Evolutionary conservation across 208 protist genomes (phyloP), one percentile per base, ranked within the genome.

Genomic region (Trypanosoma avium): DNA sequence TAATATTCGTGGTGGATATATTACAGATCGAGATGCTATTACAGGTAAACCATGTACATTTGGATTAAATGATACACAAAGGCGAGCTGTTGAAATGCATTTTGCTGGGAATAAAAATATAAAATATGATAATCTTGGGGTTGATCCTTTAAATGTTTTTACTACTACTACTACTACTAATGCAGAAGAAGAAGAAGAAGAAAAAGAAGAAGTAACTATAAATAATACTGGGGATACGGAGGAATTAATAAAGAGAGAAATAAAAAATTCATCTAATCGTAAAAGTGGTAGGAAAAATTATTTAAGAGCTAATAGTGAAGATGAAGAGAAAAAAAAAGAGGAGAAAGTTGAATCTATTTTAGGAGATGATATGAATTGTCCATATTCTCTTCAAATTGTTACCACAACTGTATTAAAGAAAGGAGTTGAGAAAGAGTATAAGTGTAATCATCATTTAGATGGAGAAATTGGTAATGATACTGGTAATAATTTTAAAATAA

Each of bases 11-110:
- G 75, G 67, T n/a, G 67, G 71, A 30, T 75, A 73, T 33, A 13
- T 75, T 10, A 75, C 73, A 10, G 75, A 79, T 52, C 59, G 57
- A 32, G 71, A 82, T 46, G 50, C 29, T 4, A 22, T 12, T 8
- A 82, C 64, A 1, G 71, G 71, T 10, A 77, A 68, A 32, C 76
- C 76, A 13, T 82, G 76, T 55, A 82, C 76, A 9, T 82, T 82
- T 68, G 76, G 76, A 13, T 46, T 75, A 15, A 26, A 29, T 26
- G 55, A 58, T 13, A 58, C 10, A 6, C 45, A 78, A 58, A 17
- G 65, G 6, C 42, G 32, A 13, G 19, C n/a, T 0, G 36, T 72
- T 48, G 70, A 71, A 46, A 22, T 40, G 55, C 46, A 43, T 13
- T 66, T 42, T 27, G 3, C 19, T 33, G 19, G 5, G 5, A 24